These are phyloP conservation scores for Plantago coronopus DNA, from an alignment of 305 asterid genomes.

Conservation along the genomic window DNA sequence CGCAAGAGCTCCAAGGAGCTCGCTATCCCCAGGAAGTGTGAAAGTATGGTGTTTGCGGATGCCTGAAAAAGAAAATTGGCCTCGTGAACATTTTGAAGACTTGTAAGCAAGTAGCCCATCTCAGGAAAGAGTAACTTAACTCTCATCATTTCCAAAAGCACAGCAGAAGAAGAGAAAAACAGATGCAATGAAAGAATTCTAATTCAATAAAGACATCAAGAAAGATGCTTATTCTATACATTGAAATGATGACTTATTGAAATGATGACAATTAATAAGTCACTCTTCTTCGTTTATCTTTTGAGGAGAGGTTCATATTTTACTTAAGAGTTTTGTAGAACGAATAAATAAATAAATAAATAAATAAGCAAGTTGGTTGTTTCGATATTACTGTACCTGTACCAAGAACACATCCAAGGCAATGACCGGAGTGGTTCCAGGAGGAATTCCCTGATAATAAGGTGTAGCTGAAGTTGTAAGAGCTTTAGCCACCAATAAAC, in stretches of 20 bases:
- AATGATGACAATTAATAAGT: too few relatives aligned
- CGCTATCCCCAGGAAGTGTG: constrained; percentile 78
- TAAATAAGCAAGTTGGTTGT: neutral
- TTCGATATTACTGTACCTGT: constrained; percentile 48
- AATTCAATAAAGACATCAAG: too few relatives aligned
- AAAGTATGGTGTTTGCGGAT: constrained; percentile 76
- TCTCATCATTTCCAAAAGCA: neutral
- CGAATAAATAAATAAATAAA: too few relatives aligned
- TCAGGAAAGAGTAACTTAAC: neutral
- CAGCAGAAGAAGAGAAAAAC: neutral
- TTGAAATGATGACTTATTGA: too few relatives aligned
- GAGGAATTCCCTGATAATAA: constrained; percentile 61
- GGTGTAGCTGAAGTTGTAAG: constrained; percentile 88
- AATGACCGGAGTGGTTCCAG: constrained; percentile 79
- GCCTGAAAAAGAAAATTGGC: constrained; percentile 47
- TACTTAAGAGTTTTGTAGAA: too few relatives aligned
- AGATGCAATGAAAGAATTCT: neutral
- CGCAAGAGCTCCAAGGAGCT: constrained; percentile 85
- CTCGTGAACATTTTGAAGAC: neutral
- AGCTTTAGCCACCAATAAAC: constrained; percentile 92
- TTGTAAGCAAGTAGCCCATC: neutral
- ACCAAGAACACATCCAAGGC: constrained; percentile 95
- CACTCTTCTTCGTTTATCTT: too few relatives aligned
- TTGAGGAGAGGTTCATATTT: too few relatives aligned
- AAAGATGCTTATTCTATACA: too few relatives aligned